Base-by-base conservation (phyloP, 2,329 filamentous ascomycete species). In the Diplodia intermedia region DNA sequence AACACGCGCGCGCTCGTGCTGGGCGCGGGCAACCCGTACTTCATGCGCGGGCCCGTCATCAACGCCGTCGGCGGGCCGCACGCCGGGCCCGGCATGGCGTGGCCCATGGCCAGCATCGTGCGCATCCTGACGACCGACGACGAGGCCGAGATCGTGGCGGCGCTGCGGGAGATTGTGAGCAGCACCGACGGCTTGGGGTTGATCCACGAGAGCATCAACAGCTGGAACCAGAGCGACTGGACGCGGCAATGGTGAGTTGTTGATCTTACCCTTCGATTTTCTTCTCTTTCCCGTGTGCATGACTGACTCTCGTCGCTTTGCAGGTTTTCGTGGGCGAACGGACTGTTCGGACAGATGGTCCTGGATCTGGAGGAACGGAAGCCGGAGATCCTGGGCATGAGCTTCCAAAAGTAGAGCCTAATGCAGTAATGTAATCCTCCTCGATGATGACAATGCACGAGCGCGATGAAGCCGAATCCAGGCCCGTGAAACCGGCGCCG, bases 21-120 rank as follows among this genome's bases (percentile, higher is more conserved):
- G 20, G 79, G 78, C 69, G 74, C 78, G 2, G 71, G 75, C 1
- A 85, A 85, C 69, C 81, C 84, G 0, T 86, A 85, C 74, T 86
- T 78, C 70, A 83, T 84, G 79, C 78, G 76, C 18, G 84, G 84
- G 1, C 81, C 83, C 0, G 80, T 81, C 4, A 81, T 85, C 72
- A 82, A 75, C 68, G 81, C 81, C 0, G 77, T 85, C 38, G 84
- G 84, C 14, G 82, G 82, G 2, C 82, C 84, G 26, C 84, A 86
- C 67, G 71, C 78, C 43, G 82, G 82, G 2, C 81, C 79, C 0
- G 83, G 79, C 1, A 75, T 75, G 69, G 83, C 82, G 31, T 86
- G 84, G 84, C 84, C 84, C 0, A 84, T 86, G 82, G 82, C 83
- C 11, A 77, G 76, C 3, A 85, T 86, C 69, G 79, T 85, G 18